These are phyloP conservation scores for Cenchrus purpureus DNA, from an alignment of 176 grass and related monocot species.

Conservation along the genomic window DNA sequence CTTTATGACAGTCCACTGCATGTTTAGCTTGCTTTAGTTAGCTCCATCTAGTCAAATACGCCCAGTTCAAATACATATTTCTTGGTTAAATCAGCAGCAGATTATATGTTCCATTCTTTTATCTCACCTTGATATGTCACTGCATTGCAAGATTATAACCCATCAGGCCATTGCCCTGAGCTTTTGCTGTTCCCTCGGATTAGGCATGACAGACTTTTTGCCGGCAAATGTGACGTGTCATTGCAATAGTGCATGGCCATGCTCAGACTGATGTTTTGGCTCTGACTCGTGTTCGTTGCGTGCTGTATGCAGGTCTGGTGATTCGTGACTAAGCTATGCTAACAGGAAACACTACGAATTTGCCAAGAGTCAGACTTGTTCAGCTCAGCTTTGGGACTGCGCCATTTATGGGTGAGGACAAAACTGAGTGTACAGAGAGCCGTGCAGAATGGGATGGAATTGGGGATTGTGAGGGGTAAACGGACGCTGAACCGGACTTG, in stretches of 20 bases:
- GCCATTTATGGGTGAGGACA: background rate
- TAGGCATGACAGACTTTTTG: background rate
- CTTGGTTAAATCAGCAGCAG: background rate
- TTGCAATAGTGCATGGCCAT: background rate
- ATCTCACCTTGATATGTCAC: background rate
- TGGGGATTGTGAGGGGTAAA: too few species aligned
- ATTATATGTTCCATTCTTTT: background rate
- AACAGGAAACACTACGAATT: background rate
- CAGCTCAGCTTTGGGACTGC: background rate
- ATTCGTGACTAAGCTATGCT: slow-evolving; percentile 14
- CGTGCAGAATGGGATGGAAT: too few species aligned
- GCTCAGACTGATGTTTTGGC: too few species aligned
- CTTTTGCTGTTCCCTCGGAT: background rate
- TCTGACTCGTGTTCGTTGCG: background rate
- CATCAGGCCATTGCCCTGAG: background rate
- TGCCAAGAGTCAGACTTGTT: background rate
- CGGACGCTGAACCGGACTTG: too few species aligned
- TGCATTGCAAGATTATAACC: background rate
- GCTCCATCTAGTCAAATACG: slow-evolving; percentile 11
- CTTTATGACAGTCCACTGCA: too few species aligned
- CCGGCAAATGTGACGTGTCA: background rate
- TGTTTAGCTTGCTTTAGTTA: background rate
- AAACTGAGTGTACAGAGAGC: background rate
- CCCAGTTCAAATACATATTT: background rate
- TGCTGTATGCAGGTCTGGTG: slow-evolving; percentile 22